Evolutionary conservation across 1,284 basidiomycete genomes (phyloP), one percentile per base, ranked within the genome.

Genomic region (Trametes pubescens): DNA sequence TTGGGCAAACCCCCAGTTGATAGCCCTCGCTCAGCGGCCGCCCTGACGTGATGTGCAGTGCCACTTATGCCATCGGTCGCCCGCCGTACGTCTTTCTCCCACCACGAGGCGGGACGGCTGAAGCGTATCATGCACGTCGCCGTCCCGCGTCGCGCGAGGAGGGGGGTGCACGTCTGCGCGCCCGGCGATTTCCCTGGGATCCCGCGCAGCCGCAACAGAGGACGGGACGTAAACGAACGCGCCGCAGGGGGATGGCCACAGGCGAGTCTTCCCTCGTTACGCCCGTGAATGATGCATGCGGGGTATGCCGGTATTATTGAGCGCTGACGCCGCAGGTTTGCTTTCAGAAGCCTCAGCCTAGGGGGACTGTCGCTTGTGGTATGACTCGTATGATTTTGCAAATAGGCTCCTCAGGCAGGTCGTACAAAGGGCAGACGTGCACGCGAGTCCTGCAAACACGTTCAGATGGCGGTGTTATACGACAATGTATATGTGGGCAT

Each of bases 61-160:
- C 32, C 29, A 35, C 32, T 13, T 24, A 35, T 56, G 44, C 44
- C 54, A 56, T 16, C 14, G 32, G 11, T 21, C 38, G 29, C 38
- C 38, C 11, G 37, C 6, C 2, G 22, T 24, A 24, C 43, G 32
- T 35, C 44, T 35, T 48, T 56, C 44, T 56, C 54, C 44, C 54
- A 56, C 18, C 55, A 53, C 49, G 55, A 57, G 61, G 55, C 55
- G 48, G 37, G 38, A 52, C 29, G 51, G 38, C 61, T 40, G 51
- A 53, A 57, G 55, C 43, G 47, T 57, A 62, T 62, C 54, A 11
- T 29, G 44, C 44, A n/a, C 22, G 44, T 21, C 9, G n/a, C 21
- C 22, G n/a, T 10, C 21, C 44, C 11, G 44, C 22, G 22, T 22
- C 22, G 44, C 21, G 22, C 4, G 49, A 22, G 37, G 43, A 29